A percentile compares a stretch with the other conserved stretches of the same genome.
Evolutionary conservation across 192 early-diverging fungal genomes (phyloP).

Genomic region (Coemansia sp.): DNA sequence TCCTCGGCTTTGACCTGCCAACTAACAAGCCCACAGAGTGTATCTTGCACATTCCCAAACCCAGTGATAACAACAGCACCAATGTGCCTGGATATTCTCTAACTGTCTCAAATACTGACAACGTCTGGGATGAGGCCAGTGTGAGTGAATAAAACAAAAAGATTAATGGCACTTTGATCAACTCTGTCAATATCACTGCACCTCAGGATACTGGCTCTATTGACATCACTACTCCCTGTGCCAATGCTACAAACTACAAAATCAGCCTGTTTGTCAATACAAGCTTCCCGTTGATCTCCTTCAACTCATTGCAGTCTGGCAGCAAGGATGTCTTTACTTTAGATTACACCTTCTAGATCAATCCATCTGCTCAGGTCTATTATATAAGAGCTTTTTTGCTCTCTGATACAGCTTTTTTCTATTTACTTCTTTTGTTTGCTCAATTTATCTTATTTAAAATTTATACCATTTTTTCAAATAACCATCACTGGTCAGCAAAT

Average conservation of each 20-base stretch:
- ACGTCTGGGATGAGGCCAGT: constrained; percentile 45
- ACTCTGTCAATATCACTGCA: constrained; percentile 14
- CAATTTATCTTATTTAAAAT: too few relatives aligned
- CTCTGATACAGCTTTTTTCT: too few relatives aligned
- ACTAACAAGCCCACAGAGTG: constrained; percentile 23
- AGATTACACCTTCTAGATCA: constrained; percentile 11
- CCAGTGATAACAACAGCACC: constrained; percentile 15
- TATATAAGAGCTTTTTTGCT: too few relatives aligned
- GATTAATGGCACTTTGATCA: constrained; percentile 21
- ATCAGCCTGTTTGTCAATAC: constrained; percentile 53
- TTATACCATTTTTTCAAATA: too few relatives aligned
- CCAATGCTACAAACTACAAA: constrained; percentile 19
- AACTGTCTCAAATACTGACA: constrained; percentile 38
- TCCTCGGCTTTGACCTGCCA: constrained; percentile 52
- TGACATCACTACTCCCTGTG: constrained; percentile 36
- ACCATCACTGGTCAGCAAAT: too few relatives aligned
- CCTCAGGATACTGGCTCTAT: constrained; percentile 1
- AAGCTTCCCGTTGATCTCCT: constrained; percentile 15
- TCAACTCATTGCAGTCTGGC: constrained; percentile 50
- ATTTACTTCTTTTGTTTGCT: too few relatives aligned
- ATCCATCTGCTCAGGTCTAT: too few relatives aligned
- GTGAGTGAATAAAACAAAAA: constrained; percentile 38
- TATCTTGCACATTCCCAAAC: constrained; percentile 25
- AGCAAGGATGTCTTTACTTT: constrained; percentile 31
- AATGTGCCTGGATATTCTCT: constrained; percentile 9